A percentile compares a stretch with the other conserved stretches of the same genome.
These are phyloP conservation scores for Ustilago curta DNA, from an alignment of 1,284 basidiomycete species.

Conservation along the genomic window DNA sequence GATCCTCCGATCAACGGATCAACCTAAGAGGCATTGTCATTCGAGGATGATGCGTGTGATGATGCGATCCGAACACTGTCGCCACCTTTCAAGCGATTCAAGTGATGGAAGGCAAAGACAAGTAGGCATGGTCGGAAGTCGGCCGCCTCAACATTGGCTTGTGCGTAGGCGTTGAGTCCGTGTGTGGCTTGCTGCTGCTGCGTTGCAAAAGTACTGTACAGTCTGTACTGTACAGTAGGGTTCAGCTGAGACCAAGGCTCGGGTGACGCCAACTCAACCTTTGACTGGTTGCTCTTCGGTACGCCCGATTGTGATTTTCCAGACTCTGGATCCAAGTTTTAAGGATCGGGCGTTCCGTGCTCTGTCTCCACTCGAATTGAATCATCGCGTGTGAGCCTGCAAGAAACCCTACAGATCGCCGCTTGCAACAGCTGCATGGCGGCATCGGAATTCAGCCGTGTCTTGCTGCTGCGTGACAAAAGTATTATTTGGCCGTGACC, in stretches of 20 bases:
- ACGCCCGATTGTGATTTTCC: too few species aligned
- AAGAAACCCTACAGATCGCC: slow-evolving; percentile 17
- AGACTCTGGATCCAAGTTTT: too few species aligned
- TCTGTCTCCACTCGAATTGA: too few species aligned
- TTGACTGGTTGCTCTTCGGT: too few species aligned
- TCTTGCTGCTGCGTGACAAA: slow-evolving; percentile 2
- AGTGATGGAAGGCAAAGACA: neutral
- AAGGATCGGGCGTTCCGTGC: too few species aligned
- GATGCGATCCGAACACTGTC: neutral
- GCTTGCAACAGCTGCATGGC: slow-evolving; percentile 19
- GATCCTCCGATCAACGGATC: neutral
- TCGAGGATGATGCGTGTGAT: neutral
- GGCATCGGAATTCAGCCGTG: slow-evolving; percentile 15
- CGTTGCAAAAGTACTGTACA: too few species aligned
- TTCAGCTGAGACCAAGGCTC: neutral
- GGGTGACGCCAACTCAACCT: too few species aligned
- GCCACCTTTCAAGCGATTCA: neutral
- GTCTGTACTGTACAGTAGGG: too few species aligned
- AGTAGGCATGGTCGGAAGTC: slow-evolving; percentile 1
- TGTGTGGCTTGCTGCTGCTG: neutral
- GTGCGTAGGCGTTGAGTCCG: neutral
- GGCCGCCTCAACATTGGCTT: slow-evolving; percentile 3
- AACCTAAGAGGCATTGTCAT: neutral
- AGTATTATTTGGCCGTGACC: neutral
- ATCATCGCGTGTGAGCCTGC: neutral